phyloP scores from a whole-genome alignment of 352 stramenopile genomes.

The Thalassiosira hispida region DNA sequence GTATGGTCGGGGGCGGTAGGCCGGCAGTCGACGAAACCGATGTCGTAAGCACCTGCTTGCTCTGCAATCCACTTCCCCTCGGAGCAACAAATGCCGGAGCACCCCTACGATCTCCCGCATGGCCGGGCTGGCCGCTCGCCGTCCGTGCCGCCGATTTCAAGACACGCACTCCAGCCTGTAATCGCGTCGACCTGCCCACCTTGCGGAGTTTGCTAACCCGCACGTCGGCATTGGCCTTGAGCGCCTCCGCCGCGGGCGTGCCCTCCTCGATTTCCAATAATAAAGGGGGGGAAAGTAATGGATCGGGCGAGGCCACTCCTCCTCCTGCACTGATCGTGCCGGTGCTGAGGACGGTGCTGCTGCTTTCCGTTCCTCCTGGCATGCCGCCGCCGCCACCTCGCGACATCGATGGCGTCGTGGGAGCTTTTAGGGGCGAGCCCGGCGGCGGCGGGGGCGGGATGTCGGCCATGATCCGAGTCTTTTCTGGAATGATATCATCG shows the following conservation, averaged over 20 bases:
- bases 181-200: slow-evolving; percentile 60
- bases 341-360: background rate
- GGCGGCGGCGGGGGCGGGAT: slow-evolving; percentile 15
- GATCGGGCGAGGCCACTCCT: background rate
- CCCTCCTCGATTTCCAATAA: slow-evolving; percentile 71
- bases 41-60: background rate
- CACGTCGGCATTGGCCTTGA: slow-evolving; percentile 75
- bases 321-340: background rate
- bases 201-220: slow-evolving; percentile 74
- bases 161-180: slow-evolving; percentile 55
- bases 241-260: slow-evolving; percentile 73
- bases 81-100: slow-evolving; percentile 34
- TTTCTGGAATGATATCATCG: slow-evolving; percentile 15
- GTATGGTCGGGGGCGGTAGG: slow-evolving; percentile 50
- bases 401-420: slow-evolving; percentile 3
- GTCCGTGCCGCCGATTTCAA: slow-evolving; percentile 41
- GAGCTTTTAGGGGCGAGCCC: slow-evolving; percentile 1
- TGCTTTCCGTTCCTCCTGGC: background rate
- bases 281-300: slow-evolving; percentile 24
- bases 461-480: slow-evolving; percentile 18
- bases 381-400: background rate
- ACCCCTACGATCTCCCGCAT: slow-evolving; percentile 49
- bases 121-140: slow-evolving; percentile 33
- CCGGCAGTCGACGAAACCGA: slow-evolving; percentile 16
- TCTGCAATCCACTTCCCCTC: background rate